A percentile compares a stretch with the other conserved stretches of the same genome.
These are phyloP conservation scores for Trametes versicolor DNA, from an alignment of 1,284 basidiomycete species.

Conservation along the genomic window DNA sequence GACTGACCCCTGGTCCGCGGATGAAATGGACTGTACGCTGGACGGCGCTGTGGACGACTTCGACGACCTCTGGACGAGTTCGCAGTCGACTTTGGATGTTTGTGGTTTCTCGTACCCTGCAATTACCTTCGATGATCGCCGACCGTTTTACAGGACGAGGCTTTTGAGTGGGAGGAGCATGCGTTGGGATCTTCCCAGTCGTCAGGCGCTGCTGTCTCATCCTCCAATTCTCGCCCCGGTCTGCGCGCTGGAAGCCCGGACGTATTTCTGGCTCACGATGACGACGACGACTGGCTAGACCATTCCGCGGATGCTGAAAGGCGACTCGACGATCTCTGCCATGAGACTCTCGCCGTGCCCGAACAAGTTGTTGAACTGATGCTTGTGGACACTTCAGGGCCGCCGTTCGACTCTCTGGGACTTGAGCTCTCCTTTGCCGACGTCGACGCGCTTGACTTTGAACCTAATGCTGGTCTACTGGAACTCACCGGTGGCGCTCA, in stretches of 20 bases:
- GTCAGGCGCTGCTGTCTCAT: background rate
- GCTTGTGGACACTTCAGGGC: background rate
- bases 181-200: conserved; percentile 3
- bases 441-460: conserved; percentile 1
- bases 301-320: conserved; percentile 5
- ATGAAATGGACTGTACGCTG: conserved; percentile 4
- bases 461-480: conserved; percentile 8
- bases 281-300: conserved; percentile 22
- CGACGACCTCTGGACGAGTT: conserved; percentile 31
- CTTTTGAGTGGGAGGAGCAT: conserved; percentile 15
- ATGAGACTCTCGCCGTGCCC: background rate
- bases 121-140: conserved; percentile 4
- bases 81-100: conserved; percentile 32
- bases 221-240: conserved; percentile 14
- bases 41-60: conserved; percentile 15
- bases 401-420: conserved; percentile 5
- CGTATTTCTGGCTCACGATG: conserved; percentile 9
- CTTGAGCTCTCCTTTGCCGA: conserved; percentile 10
- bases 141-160: conserved; percentile 17
- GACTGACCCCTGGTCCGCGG: conserved; percentile 15
- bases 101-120: conserved; percentile 9
- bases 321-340: conserved; percentile 7
- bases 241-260: conserved; percentile 2
- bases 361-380: background rate
- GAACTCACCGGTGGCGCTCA: conserved; percentile 7